A percentile compares a stretch with the other conserved stretches of the same genome.
These are phyloP conservation scores for Ophiostoma quercus DNA, from an alignment of 2,329 filamentous ascomycete species.

Conservation along the genomic window DNA sequence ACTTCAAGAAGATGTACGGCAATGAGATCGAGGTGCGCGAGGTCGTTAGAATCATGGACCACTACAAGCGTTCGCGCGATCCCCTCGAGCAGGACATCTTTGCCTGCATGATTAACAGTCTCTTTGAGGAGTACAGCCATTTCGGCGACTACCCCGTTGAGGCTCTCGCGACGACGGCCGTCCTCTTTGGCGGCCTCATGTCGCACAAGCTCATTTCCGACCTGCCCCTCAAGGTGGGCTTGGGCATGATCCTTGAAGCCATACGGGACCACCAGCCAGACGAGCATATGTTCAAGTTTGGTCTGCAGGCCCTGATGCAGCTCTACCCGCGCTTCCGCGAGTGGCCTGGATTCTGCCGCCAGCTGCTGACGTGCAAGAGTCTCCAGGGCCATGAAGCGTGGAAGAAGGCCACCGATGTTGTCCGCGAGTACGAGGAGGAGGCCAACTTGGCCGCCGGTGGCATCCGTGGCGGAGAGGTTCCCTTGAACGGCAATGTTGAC, in stretches of 20 bases:
- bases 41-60: slow-evolving; percentile 76
- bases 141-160: slow-evolving; percentile 96
- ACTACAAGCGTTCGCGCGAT: slow-evolving; percentile 82
- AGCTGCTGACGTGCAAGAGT: slow-evolving; percentile 74
- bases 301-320: slow-evolving; percentile 88
- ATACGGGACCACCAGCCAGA: slow-evolving; percentile 79
- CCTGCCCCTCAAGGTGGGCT: slow-evolving; percentile 84
- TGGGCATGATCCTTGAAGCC: slow-evolving; percentile 96
- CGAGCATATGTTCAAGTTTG: slow-evolving; percentile 96
- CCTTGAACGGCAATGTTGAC: slow-evolving; percentile 67
- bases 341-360: slow-evolving; percentile 91
- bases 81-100: slow-evolving; percentile 88
- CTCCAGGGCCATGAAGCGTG: slow-evolving; percentile 81
- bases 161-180: slow-evolving; percentile 88
- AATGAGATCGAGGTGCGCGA: slow-evolving; percentile 80
- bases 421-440: slow-evolving; percentile 62
- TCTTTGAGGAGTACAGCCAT: slow-evolving; percentile 95
- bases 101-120: slow-evolving; percentile 94
- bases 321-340: slow-evolving; percentile 76
- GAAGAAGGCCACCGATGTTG: slow-evolving; percentile 74
- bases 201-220: slow-evolving; percentile 87
- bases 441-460: slow-evolving; percentile 29
- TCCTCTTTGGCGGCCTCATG: slow-evolving; percentile 94
- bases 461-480: slow-evolving; percentile 32
- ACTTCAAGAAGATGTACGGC: slow-evolving; percentile 97